phyloP scores from a whole-genome alignment of 192 early-diverging fungal genomes.

The Gigaspora rosea region DNA sequence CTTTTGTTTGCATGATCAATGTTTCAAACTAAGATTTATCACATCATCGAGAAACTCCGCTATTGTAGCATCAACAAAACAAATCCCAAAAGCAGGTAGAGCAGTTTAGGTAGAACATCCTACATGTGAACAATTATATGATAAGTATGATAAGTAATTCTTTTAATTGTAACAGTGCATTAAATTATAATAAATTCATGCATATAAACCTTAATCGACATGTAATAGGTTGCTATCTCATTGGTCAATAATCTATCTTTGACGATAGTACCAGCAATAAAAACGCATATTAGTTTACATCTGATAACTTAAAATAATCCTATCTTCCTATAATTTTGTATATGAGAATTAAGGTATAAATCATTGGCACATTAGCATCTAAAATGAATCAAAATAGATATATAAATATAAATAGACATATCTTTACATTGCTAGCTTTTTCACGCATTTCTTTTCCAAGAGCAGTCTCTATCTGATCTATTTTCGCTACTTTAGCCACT shows the following conservation, averaged over 20 bases:
- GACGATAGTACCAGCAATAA: constrained; percentile 91
- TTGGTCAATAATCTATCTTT: constrained; percentile 84
- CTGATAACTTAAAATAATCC: constrained; percentile 83
- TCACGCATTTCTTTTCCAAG: constrained; percentile 93
- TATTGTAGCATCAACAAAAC: constrained; percentile 95
- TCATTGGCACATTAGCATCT: background rate
- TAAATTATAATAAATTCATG: background rate
- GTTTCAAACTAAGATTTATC: constrained; percentile 92
- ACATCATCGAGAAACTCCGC: constrained; percentile 89
- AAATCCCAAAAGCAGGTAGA: constrained; percentile 74
- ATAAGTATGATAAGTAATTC: background rate
- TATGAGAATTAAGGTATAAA: background rate
- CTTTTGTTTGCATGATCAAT: constrained; percentile 87
- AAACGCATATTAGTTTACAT: constrained; percentile 80
- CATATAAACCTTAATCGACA: constrained; percentile 80
- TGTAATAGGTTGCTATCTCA: constrained; percentile 93
- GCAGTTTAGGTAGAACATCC: constrained; percentile 43
- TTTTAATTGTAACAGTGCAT: background rate
- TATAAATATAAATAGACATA: background rate
- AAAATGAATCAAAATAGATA: background rate
- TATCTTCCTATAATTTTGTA: constrained; percentile 60
- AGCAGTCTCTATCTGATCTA: constrained; percentile 96
- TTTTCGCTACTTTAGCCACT: constrained; percentile 88
- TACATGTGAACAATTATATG: constrained; percentile 24
- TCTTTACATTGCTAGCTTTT: constrained; percentile 48